Base-by-base conservation (phyloP, 768 basidiomycete species). In the Agrocybe chaxingu region DNA sequence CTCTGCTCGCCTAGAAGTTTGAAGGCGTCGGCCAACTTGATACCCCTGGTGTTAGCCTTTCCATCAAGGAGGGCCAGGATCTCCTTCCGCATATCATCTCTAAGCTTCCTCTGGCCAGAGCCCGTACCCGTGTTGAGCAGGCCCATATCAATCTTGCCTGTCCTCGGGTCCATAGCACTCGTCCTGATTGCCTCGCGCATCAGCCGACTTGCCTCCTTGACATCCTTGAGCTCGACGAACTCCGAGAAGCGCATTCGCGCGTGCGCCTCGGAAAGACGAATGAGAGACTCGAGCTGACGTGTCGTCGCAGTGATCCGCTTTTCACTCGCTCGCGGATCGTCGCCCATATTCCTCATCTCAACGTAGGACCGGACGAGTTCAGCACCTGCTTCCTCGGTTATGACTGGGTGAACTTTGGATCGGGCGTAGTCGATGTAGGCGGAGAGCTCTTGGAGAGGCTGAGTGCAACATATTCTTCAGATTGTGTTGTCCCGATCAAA, bases 251-350 rank as follows among this genome's bases (percentile, higher is more conserved):
- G 82, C 97, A 98, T 98, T 31, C 95, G 80, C 3, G 97, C 95
- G 64, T 99, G 97, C 0, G 89, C 97, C 69, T 99, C 97, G 0
- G 89, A 87, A 24, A 99, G 82, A 4, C 95, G 88, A 61, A 99
- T 97, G 84, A 99, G 91, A 58, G 87, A 89, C 69, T 99, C 97
- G 11, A 99, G 82, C 67, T 99, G 96, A 43, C 97, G 83, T 0
- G 97, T 98, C 31, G 97, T 98, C 0, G 97, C 97, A 0, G 97
- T 99, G 67, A 99, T 99, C 9, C 96, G 85, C 64, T 91, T 91
- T 68, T 98, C 96, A 52, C 80, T 82, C 1, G 82, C 80, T 12
- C 92, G 85, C 1, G 92, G 86, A 64, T 98, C 96, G 48, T 87
- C 76, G 16, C 96, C 96, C 61, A 91, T 85, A 62, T 89, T 89